Conservation (phyloP, 345 rosid species). For the Excoecaria agallocha region DNA sequence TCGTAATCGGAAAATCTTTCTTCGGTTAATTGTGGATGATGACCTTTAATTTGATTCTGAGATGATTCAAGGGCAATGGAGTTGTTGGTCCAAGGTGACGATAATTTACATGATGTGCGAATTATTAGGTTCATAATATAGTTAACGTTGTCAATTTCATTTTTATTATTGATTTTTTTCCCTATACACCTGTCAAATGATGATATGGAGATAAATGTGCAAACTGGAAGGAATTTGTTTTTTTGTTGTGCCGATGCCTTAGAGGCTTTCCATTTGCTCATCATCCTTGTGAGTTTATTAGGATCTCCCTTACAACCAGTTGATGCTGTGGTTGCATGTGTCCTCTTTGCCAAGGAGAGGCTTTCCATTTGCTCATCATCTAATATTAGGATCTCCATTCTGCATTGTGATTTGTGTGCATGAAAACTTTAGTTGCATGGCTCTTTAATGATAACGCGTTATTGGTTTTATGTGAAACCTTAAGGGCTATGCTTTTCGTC, state of each 20-base stretch:
- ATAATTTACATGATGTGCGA: not conserved
- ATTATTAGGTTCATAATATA: not conserved
- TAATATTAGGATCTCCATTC: too few relatives aligned
- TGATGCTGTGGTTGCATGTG: not conserved
- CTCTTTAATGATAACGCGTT: not conserved
- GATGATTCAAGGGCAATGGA: not conserved
- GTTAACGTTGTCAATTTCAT: not conserved
- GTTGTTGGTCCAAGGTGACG: not conserved
- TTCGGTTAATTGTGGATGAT: not conserved
- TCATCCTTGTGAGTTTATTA: not conserved
- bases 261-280: not conserved
- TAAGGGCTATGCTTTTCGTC: not conserved
- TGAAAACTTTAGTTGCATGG: not conserved
- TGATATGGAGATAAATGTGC: not conserved
- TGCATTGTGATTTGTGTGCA: not conserved
- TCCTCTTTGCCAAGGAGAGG: too few relatives aligned
- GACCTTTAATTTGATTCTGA: not conserved
- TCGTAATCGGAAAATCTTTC: not conserved
- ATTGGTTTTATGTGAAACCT: not conserved
- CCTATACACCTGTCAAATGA: too few relatives aligned
- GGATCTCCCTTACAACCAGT: not conserved
- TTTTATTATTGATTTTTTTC: too few relatives aligned
- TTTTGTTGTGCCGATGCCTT: too few relatives aligned
- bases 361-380: too few relatives aligned
- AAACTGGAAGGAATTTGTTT: not conserved